Percentiles rank a stretch among this genome's conserved stretches.
Conservation (phyloP, 2,329 filamentous ascomycete genomes). For the Lecanicillium sp. region DNA sequence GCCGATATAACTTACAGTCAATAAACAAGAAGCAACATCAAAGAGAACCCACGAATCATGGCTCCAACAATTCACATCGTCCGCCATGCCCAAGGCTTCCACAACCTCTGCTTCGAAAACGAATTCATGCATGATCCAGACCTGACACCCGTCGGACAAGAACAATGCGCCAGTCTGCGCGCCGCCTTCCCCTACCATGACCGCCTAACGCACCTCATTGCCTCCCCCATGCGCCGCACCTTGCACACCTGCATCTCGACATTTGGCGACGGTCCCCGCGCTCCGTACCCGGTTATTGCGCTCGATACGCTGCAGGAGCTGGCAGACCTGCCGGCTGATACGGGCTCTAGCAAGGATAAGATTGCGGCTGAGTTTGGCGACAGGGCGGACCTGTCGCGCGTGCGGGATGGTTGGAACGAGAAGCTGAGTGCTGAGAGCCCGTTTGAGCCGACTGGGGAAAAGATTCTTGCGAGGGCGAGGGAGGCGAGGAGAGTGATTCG, state of each 20-base stretch:
- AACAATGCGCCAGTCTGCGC: constrained; percentile 62
- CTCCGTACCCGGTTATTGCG: constrained; percentile 41
- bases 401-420: constrained; percentile 62
- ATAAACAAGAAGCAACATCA: not conserved
- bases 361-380: constrained; percentile 54
- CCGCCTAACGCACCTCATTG: constrained; percentile 60
- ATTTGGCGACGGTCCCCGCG: constrained; percentile 45
- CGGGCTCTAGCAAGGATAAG: constrained; percentile 49
- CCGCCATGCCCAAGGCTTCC: constrained; percentile 69
- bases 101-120: constrained; percentile 67
- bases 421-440: constrained; percentile 42
- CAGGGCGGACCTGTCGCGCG: constrained; percentile 53
- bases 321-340: constrained; percentile 66
- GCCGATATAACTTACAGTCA: not conserved
- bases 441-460: constrained; percentile 38
- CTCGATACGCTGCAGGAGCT: constrained; percentile 76
- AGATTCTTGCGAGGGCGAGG: constrained; percentile 53
- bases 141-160: constrained; percentile 65
- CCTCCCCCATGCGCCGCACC: constrained; percentile 74
- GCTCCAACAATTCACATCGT: constrained; percentile 55
- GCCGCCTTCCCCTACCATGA: constrained; percentile 55
- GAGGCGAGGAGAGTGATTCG: constrained; percentile 51
- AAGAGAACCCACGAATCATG: constrained; percentile 24
- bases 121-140: constrained; percentile 68
- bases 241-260: constrained; percentile 66